phyloP scores from a whole-genome alignment of 352 stramenopile species.

The Globisporangium parvum region DNA sequence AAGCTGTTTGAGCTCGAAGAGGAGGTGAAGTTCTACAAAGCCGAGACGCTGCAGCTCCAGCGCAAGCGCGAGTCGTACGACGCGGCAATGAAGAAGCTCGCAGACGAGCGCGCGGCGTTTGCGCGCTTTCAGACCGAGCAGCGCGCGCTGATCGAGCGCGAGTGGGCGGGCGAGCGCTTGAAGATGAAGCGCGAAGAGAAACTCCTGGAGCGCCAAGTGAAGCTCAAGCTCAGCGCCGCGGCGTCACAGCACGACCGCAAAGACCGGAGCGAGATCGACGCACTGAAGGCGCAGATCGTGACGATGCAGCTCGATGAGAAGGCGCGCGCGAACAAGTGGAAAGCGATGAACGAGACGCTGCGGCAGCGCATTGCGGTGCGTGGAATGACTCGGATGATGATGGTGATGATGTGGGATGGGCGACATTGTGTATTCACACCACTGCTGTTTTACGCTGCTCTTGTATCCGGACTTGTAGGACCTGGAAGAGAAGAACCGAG shows the following conservation, averaged over 20 bases:
- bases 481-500: conserved; percentile 67
- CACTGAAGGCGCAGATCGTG: conserved; percentile 78
- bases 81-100: conserved; percentile 52
- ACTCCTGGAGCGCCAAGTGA: conserved; percentile 65
- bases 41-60: conserved; percentile 72
- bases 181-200: conserved; percentile 77
- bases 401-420: neutral
- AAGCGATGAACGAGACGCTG: conserved; percentile 58
- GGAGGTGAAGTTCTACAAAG: conserved; percentile 84
- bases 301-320: conserved; percentile 76
- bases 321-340: conserved; percentile 45
- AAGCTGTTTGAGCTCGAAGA: conserved; percentile 75
- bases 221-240: conserved; percentile 53
- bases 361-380: conserved; percentile 57
- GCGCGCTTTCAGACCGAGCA: conserved; percentile 47
- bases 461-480: conserved; percentile 30
- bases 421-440: neutral
- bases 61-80: conserved; percentile 65
- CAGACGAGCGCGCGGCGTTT: conserved; percentile 44
- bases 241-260: conserved; percentile 49
- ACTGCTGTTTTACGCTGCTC: neutral
- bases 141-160: conserved; percentile 43
- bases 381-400: neutral
- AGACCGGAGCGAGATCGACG: conserved; percentile 62
- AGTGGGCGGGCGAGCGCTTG: conserved; percentile 56